Evolutionary conservation across 208 protist species (phyloP).

Genomic region (Endotrypanum monterogeii): DNA sequence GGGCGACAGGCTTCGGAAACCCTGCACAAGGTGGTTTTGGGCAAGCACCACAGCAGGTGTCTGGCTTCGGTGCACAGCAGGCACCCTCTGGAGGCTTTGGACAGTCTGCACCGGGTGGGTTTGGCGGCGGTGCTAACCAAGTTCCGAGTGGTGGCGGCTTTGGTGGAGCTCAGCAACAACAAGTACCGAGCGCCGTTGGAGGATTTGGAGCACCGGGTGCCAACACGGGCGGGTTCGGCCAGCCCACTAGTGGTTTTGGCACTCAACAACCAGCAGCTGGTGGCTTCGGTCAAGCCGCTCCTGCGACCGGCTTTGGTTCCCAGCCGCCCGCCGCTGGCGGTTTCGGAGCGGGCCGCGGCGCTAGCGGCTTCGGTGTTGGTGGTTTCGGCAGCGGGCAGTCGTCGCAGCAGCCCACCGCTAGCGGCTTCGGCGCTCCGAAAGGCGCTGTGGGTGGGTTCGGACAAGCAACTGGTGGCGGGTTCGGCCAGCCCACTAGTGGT

Average conservation of each 20-base stretch:
- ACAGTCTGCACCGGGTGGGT: conserved; percentile 3
- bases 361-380: conserved; percentile 2
- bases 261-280: conserved; percentile 22
- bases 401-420: conserved; percentile 11
- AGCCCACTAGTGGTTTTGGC: conserved; percentile 5
- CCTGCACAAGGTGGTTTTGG: conserved; percentile 14
- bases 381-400: neutral
- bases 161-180: conserved; percentile 24
- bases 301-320: conserved; percentile 9
- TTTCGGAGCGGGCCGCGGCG: conserved; percentile 8
- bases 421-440: conserved; percentile 28
- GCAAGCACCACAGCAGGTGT: neutral
- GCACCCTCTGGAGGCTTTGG: neutral
- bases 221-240: conserved; percentile 2
- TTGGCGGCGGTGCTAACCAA: conserved; percentile 6
- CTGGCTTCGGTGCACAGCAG: conserved; percentile 5
- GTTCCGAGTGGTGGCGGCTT: conserved; percentile 24
- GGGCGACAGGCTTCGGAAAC: conserved; percentile 32
- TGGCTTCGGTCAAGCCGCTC: conserved; percentile 28
- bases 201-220: neutral
- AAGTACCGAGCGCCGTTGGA: conserved; percentile 1
- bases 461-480: conserved; percentile 21
- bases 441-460: conserved; percentile 25
- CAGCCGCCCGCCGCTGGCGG: neutral
- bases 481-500: conserved; percentile 29